phyloP scores from a whole-genome alignment of 2,329 filamentous ascomycete genomes.

The Cladosporium halotolerans region DNA sequence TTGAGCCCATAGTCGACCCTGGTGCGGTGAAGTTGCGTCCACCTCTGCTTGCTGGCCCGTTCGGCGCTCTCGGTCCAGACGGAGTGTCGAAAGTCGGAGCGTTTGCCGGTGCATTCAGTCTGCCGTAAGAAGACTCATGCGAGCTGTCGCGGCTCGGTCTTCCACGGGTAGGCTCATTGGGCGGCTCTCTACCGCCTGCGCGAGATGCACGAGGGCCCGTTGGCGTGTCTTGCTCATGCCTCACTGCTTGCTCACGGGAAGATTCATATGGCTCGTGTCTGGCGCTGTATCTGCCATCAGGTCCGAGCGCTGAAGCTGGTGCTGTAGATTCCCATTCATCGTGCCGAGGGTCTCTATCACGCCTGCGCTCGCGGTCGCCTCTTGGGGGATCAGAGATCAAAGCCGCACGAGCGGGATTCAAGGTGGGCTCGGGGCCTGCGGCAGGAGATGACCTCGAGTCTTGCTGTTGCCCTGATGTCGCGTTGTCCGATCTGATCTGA shows the following conservation, averaged over 20 bases:
- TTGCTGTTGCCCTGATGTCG: neutral
- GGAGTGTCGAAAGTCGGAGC: conserved; percentile 27
- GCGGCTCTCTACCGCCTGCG: conserved; percentile 32
- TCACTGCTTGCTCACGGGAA: conserved; percentile 18
- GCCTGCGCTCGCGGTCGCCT: conserved; percentile 22
- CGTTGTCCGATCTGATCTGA: neutral
- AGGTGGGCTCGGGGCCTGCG: conserved; percentile 9
- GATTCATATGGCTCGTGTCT: conserved; percentile 13
- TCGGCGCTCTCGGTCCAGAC: conserved; percentile 47
- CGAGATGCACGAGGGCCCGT: conserved; percentile 48
- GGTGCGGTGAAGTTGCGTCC: conserved; percentile 36
- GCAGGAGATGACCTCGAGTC: neutral
- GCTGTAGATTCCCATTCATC: conserved; percentile 24
- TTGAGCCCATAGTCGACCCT: conserved; percentile 18
- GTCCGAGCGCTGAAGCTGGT: conserved; percentile 17
- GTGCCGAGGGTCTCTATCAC: conserved; percentile 19
- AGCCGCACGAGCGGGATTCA: conserved; percentile 41
- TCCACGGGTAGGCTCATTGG: conserved; percentile 30
- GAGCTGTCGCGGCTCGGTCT: conserved; percentile 33
- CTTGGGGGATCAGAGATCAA: conserved; percentile 30
- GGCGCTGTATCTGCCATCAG: conserved; percentile 32
- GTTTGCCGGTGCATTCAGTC: conserved; percentile 36
- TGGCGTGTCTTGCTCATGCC: conserved; percentile 36
- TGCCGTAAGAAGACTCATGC: conserved; percentile 43
- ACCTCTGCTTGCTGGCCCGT: conserved; percentile 31